Conservation (phyloP, 176 grass and related monocot species). For the Guadua angustifolia region DNA sequence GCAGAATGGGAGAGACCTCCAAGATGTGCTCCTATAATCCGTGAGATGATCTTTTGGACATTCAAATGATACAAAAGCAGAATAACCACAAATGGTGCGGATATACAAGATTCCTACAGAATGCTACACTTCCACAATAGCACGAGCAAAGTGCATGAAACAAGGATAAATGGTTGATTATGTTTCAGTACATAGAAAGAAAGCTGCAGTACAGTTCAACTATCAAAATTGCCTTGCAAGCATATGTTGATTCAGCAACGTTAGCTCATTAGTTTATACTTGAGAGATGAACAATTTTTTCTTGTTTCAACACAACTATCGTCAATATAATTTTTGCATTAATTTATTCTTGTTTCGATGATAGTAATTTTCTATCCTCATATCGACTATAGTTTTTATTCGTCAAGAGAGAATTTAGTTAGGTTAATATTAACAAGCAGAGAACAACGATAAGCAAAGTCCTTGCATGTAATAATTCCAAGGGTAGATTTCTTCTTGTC, state of each 20-base stretch:
- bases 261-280: constrained; percentile 8
- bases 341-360: background rate
- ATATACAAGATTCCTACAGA: background rate
- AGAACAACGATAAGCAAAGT: background rate
- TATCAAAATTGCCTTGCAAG: background rate
- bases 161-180: background rate
- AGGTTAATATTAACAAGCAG: constrained; percentile 2
- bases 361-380: background rate
- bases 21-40: constrained; percentile 90
- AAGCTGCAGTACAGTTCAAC: background rate
- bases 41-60: constrained; percentile 69
- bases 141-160: background rate
- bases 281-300: background rate
- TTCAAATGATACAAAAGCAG: constrained; percentile 43
- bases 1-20: constrained; percentile 48
- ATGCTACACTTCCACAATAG: background rate
- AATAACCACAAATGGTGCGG: constrained; percentile 3
- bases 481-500: background rate
- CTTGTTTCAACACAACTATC: no score
- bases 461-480: no score
- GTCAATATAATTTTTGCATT: no score
- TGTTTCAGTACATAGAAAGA: no score
- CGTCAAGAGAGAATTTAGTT: background rate
- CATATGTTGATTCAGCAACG: background rate
- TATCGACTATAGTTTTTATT: background rate